Percentiles rank a stretch among this genome's conserved stretches.
Conservation (phyloP, 495 filamentous ascomycete species). For the Platismatia glauca region DNA sequence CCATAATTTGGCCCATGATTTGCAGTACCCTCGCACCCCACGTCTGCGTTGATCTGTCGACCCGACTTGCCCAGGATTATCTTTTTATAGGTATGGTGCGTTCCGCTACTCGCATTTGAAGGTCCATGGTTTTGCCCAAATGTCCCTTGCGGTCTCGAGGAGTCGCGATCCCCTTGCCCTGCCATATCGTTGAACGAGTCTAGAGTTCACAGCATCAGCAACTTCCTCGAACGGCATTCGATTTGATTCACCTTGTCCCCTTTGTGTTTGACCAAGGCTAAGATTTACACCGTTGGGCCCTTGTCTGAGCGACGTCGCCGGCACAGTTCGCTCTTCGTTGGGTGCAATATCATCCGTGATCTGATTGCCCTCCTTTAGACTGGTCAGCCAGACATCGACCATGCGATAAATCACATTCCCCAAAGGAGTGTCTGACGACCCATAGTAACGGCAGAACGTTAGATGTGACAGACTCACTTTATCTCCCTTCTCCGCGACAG, state of each 20-base stretch:
- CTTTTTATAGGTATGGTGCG: neutral
- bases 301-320: neutral
- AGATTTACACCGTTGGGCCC: neutral
- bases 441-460: neutral
- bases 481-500: neutral
- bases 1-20: too few relatives aligned
- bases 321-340: neutral
- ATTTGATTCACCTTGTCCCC: neutral
- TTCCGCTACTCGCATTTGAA: neutral
- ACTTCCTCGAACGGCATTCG: rapidly evolving
- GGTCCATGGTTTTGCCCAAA: neutral
- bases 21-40: neutral
- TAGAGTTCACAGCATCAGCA: neutral
- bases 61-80: neutral
- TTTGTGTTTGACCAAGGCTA: neutral
- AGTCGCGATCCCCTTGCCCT: neutral
- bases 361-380: neutral
- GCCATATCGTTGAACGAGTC: neutral
- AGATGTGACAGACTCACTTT: neutral
- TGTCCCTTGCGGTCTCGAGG: neutral
- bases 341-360: neutral
- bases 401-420: neutral
- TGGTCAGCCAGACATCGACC: neutral
- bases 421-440: neutral
- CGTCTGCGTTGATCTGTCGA: neutral